These are phyloP conservation scores for Hypericum androsaemum DNA, from an alignment of 345 rosid species.

Conservation along the genomic window DNA sequence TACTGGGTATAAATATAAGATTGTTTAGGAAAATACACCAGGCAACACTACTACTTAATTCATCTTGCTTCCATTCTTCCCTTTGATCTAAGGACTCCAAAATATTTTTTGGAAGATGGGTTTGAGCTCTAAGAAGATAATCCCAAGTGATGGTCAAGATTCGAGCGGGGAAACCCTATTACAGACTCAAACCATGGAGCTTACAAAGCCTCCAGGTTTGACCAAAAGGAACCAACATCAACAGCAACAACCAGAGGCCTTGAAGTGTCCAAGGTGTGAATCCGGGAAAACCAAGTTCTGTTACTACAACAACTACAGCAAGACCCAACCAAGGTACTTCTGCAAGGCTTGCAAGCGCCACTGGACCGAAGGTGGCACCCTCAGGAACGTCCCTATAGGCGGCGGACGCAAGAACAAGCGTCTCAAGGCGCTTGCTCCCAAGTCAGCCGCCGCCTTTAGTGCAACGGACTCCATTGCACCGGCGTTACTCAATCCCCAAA, in stretches of 20 bases:
- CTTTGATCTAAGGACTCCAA: too few relatives aligned
- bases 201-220: slow-evolving; percentile 20
- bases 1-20: too few relatives aligned
- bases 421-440: slow-evolving; percentile 14
- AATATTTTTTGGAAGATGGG: slow-evolving; percentile 22
- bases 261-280: slow-evolving; percentile 89
- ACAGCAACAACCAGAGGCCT: slow-evolving; percentile 33
- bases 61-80: too few relatives aligned
- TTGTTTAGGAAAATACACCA: too few relatives aligned
- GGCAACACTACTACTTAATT: too few relatives aligned
- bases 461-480: neutral
- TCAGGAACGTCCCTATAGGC: slow-evolving; percentile 78
- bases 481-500: slow-evolving; percentile 1
- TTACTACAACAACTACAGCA: slow-evolving; percentile 85
- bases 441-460: slow-evolving; percentile 12
- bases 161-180: slow-evolving; percentile 32
- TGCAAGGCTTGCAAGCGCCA: slow-evolving; percentile 92
- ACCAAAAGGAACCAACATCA: slow-evolving; percentile 24
- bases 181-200: slow-evolving; percentile 28
- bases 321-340: slow-evolving; percentile 78
- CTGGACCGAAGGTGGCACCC: slow-evolving; percentile 93
- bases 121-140: slow-evolving; percentile 42
- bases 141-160: slow-evolving; percentile 28
- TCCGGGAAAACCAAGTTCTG: slow-evolving; percentile 88
- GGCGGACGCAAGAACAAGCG: slow-evolving; percentile 82